Percentiles rank a stretch among this genome's conserved stretches.
phyloP scores from a whole-genome alignment of 148 eudicot species.

The Heliamphora exappendiculata region DNA sequence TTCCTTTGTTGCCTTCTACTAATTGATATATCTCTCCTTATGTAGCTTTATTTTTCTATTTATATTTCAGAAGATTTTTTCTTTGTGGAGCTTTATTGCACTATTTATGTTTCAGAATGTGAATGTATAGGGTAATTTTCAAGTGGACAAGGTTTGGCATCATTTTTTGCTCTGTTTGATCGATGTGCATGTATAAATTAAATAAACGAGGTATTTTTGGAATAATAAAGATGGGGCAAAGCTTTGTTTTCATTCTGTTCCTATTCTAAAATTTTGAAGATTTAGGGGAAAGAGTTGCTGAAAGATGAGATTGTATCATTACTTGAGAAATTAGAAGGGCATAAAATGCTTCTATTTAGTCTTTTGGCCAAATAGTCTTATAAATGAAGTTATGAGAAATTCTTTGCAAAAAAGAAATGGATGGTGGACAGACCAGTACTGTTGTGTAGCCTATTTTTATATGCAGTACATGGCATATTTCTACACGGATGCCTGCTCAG shows the following conservation, averaged over 20 bases:
- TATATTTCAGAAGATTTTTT: neutral
- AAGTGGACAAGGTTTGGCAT: neutral
- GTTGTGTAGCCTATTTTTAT: neutral
- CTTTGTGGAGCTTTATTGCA: neutral
- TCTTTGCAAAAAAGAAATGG: neutral
- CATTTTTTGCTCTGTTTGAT: neutral
- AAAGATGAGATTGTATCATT: neutral
- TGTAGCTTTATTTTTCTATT: neutral
- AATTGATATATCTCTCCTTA: neutral
- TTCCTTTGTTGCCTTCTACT: neutral
- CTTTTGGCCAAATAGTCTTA: neutral
- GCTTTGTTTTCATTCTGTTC: neutral
- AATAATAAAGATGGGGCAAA: neutral
- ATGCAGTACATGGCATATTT: neutral
- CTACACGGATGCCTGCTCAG: neutral
- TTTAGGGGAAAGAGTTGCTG: conserved; percentile 3
- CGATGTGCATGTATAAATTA: neutral
- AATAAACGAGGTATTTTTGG: neutral
- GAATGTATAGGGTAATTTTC: neutral
- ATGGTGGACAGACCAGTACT: neutral
- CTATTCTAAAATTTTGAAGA: neutral
- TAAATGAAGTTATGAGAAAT: neutral
- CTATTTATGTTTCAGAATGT: neutral
- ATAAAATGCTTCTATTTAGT: neutral
- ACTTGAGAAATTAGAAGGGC: neutral